Evolutionary conservation across 495 filamentous ascomycete genomes (phyloP).

Genomic region (Lasiosphaeriaceae sp.): DNA sequence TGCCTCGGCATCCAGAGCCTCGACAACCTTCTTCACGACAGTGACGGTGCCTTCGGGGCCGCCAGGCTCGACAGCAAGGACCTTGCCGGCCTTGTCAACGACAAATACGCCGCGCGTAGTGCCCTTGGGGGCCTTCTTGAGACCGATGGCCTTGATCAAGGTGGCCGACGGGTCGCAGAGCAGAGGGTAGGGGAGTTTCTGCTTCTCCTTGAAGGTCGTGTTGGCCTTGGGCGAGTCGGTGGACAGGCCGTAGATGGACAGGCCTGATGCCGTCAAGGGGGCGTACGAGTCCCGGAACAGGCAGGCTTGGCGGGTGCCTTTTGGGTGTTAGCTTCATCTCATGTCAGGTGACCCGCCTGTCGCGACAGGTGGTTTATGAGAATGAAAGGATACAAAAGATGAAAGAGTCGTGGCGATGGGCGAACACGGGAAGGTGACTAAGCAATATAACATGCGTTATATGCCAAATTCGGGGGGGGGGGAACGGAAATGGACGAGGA

Average conservation of each 20-base stretch:
- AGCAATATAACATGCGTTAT: no score
- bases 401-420: not conserved
- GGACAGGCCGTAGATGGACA: conserved; percentile 84
- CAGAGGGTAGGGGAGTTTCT: conserved; percentile 82
- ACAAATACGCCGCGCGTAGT: conserved; percentile 83
- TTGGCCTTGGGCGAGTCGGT: conserved; percentile 84
- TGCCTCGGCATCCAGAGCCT: conserved; percentile 19
- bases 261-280: conserved; percentile 72
- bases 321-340: not conserved
- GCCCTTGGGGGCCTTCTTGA: conserved; percentile 73
- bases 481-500: no score
- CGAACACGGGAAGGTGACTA: not conserved
- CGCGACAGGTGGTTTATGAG: no score
- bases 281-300: conserved; percentile 81
- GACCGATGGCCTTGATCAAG: conserved; percentile 69
- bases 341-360: no score
- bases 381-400: not conserved
- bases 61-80: conserved; percentile 58
- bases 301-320: conserved; percentile 90
- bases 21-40: conserved; percentile 51
- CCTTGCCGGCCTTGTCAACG: conserved; percentile 70
- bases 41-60: conserved; percentile 57
- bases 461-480: conserved; percentile 8
- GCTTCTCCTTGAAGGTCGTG: conserved; percentile 83
- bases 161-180: conserved; percentile 74